Evolutionary conservation across 2,329 filamentous ascomycete genomes (phyloP).

Genomic region (Didymella arachidicola): DNA sequence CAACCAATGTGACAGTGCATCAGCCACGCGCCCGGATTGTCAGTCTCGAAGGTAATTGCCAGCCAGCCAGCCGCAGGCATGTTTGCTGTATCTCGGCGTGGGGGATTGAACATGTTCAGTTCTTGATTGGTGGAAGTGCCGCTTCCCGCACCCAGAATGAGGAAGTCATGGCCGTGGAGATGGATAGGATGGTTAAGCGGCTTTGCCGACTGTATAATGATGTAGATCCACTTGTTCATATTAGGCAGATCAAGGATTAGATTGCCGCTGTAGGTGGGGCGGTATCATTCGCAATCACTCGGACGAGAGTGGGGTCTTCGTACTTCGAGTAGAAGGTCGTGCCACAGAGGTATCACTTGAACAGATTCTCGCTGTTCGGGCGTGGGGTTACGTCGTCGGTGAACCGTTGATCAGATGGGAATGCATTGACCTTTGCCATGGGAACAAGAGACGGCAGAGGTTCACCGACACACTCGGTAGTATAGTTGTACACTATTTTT

Average conservation of each 20-base stretch:
- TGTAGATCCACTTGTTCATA: not conserved
- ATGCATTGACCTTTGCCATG: not conserved
- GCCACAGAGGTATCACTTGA: not conserved
- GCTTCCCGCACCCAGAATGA: not conserved
- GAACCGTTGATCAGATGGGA: not conserved
- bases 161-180: not conserved
- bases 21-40: conserved; percentile 59
- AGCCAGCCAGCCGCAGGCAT: not conserved
- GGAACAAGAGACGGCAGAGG: not conserved
- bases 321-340: not conserved
- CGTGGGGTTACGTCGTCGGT: not conserved
- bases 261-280: not conserved
- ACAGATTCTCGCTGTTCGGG: not conserved
- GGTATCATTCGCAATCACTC: not conserved
- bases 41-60: conserved; percentile 57
- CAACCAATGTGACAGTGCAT: conserved; percentile 47
- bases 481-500: not conserved
- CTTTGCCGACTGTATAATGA: not conserved
- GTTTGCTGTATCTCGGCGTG: not conserved
- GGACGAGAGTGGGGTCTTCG: not conserved
- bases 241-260: not conserved
- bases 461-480: not conserved
- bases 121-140: not conserved
- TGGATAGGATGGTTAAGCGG: not conserved
- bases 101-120: not conserved